phyloP scores from a whole-genome alignment of 495 filamentous ascomycete genomes.

The Aeminium ludgeri region DNA sequence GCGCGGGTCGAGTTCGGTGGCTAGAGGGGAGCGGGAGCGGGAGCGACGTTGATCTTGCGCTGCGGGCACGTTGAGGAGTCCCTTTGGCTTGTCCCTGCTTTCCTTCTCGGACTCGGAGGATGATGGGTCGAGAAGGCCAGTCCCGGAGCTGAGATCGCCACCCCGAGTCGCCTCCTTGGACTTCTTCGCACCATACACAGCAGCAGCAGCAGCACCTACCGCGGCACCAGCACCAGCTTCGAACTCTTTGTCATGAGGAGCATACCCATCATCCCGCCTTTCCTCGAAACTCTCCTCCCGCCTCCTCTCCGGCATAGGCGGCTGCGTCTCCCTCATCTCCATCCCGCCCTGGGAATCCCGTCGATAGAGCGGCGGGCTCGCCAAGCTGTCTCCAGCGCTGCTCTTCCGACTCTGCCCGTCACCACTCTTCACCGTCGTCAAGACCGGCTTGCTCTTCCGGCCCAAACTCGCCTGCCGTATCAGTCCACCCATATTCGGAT shows the following conservation, averaged over 20 bases:
- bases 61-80: neutral
- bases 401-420: slow-evolving; percentile 13
- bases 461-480: slow-evolving; percentile 68
- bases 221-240: slow-evolving; percentile 6
- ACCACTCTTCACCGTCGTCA: slow-evolving; percentile 43
- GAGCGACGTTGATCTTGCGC: slow-evolving; percentile 1
- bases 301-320: neutral
- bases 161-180: slow-evolving; percentile 2
- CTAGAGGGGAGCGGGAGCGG: slow-evolving; percentile 4
- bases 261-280: too few species aligned
- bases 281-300: too few species aligned
- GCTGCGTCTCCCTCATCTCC: neutral
- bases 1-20: slow-evolving; percentile 17
- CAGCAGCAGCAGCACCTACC: neutral
- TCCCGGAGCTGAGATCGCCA: slow-evolving; percentile 14
- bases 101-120: slow-evolving; percentile 21
- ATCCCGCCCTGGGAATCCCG: neutral
- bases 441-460: slow-evolving; percentile 51
- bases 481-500: slow-evolving; percentile 32
- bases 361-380: slow-evolving; percentile 7
- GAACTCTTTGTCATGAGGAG: slow-evolving; percentile 3
- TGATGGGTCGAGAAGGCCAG: slow-evolving; percentile 20
- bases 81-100: slow-evolving; percentile 11
- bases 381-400: slow-evolving; percentile 4
- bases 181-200: neutral